Base-by-base conservation (phyloP, 257 asterid species). In the Fraxinus americana region DNA sequence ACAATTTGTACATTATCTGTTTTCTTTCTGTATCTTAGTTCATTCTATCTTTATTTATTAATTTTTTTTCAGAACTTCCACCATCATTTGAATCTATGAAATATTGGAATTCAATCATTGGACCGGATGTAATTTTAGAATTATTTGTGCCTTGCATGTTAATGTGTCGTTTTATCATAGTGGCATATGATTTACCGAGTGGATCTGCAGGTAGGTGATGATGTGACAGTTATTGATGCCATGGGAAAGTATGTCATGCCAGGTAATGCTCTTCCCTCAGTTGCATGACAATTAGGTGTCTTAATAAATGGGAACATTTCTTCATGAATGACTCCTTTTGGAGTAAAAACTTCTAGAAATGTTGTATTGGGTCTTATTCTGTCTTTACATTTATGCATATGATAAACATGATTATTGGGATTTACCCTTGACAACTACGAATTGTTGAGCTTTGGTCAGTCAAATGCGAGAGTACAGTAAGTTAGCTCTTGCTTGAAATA, bases 231-330 rank as follows among this genome's bases (percentile, higher is more conserved):
- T 80, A 88, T 95, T 63, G 98, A 95, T 84, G 98, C 99, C 78
- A 86, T 89, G 19, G 98, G 97, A 78, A 95, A 93, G 88, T 91
- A 84, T 82, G 97, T 95, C 89, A 93, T 95, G 98, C 99, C 99
- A 83, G 99, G 99, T 94, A 83, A 52, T 52, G 21, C 80, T 67
- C 81, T 66, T 70, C 77, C 77, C 35, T 73, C 54, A 54, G 17
- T 74, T 57, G 38, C 67, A 27, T 36, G 75, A 66, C 70, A 59
- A 57, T 78, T 65, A 32, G 48, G 27, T 5, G 12, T 57, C 66
- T 57, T 16, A 48, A 16, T 14, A 48, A 48, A 48, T 14, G 4
- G 16, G 16, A 16, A 48, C 10, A 19, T 57, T 57, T n/a, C 12
- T 57, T 57, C 27, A 57, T n/a, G 27, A 7, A 57, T 10, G 30